Evolutionary conservation across 2,329 filamentous ascomycete species (phyloP), one percentile per base, ranked within the genome.

Genomic region (Beauveria pseudobassiana): DNA sequence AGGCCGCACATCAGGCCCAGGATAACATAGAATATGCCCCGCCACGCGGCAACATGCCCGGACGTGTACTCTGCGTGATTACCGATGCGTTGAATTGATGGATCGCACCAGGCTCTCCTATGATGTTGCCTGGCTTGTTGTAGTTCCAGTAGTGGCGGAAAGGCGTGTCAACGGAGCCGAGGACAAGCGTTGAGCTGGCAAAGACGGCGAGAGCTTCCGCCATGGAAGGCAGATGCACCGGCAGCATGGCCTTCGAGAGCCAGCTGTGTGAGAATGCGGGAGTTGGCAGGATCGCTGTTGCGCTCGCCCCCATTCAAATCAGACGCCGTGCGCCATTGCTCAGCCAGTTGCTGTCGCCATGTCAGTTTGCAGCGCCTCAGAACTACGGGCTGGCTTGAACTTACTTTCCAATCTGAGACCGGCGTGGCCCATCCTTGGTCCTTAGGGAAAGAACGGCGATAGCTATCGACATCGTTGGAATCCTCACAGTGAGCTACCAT

Each of bases 191-290:
- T 42, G 83, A 86, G 4, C 85, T 84, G 0, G 83, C 82, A 67
- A 92, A 80, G 0, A 91, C 88, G 0, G 89, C 88, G 0, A 95
- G 71, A 0, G 87, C 87, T 72, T 95, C 90, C 0, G 85, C 86
- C n/a, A 90, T 78, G 2, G 86, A 90, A 0, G 90, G 90, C 0
- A 87, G 71, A 0, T 73, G 68, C 0, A 77, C 72, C 40, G 80
- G 75, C 0, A 90, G 77, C 0, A 62, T 57, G 0, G 74, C 71
- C 4, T 70, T 34, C 55, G 0, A 83, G 77, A 5, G 83, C 78
- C 14, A 84, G 72, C 64, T 87, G 80, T 28, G 82, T 83, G 6
- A 75, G 63, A 16, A 87, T 77, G 0, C 84, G 80, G 18, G 81
- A 78, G 65, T 84, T 87, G 45, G 82, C 83, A 0, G 86, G 82